Evolutionary conservation across 805 yeast genomes (phyloP).

Genomic region (Kodamaea kakaduensis): DNA sequence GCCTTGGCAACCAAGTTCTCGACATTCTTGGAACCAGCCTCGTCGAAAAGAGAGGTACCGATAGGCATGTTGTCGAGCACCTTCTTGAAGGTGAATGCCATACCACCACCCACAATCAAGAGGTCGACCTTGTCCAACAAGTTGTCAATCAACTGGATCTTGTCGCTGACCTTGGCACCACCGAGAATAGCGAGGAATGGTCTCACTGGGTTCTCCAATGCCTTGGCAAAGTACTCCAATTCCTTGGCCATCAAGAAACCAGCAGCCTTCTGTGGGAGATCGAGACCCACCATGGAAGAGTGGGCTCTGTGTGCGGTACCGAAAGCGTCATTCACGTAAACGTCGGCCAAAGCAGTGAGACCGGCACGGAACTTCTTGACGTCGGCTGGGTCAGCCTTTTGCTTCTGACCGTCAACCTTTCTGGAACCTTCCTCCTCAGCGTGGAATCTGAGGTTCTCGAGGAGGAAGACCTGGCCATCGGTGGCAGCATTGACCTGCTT

Average conservation of each 20-base stretch:
- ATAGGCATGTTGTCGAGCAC: slow-evolving; percentile 78
- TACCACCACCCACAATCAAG: slow-evolving; percentile 98
- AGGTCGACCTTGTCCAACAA: slow-evolving; percentile 91
- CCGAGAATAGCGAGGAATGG: slow-evolving; percentile 98
- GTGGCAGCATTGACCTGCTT: slow-evolving; percentile 67
- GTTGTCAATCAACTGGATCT: slow-evolving; percentile 97
- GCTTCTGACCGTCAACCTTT: slow-evolving; percentile 88
- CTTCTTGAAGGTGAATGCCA: slow-evolving; percentile 99
- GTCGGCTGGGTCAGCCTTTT: slow-evolving; percentile 82
- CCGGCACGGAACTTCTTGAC: slow-evolving; percentile 86
- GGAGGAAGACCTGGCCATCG: slow-evolving; percentile 78
- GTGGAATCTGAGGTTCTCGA: slow-evolving; percentile 98
- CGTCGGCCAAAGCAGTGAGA: slow-evolving; percentile 91
- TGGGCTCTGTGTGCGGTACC: slow-evolving; percentile 99
- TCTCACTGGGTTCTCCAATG: slow-evolving; percentile 95
- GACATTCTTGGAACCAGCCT: slow-evolving; percentile 93
- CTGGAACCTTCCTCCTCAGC: slow-evolving; percentile 94
- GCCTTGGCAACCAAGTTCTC: slow-evolving; percentile 93
- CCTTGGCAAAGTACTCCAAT: slow-evolving; percentile 95
- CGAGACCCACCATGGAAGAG: slow-evolving; percentile 98
- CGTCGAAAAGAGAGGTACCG: slow-evolving; percentile 90
- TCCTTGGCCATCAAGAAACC: slow-evolving; percentile 99
- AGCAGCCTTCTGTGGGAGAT: slow-evolving; percentile 92
- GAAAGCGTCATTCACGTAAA: slow-evolving; percentile 95
- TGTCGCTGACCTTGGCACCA: slow-evolving; percentile 99